Evolutionary conservation across 2,329 filamentous ascomycete genomes (phyloP).

Genomic region (Microsporum ferrugineum): DNA sequence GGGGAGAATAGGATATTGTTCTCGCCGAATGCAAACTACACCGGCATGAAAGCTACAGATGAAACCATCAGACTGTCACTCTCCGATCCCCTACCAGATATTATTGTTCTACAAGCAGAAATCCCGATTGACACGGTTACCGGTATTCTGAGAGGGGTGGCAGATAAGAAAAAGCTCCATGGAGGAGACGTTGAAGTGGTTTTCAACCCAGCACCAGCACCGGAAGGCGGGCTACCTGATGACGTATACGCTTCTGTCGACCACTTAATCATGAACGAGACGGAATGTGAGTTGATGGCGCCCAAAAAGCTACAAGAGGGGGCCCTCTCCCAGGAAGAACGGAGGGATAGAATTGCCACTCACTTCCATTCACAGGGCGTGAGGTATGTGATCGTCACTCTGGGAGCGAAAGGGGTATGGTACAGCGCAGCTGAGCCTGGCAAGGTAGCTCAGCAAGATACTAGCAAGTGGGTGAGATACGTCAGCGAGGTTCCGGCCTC

Average conservation of each 20-base stretch:
- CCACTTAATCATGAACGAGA: slow-evolving; percentile 83
- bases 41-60: slow-evolving; percentile 31
- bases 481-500: slow-evolving; percentile 45
- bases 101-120: slow-evolving; percentile 69
- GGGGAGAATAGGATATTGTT: slow-evolving; percentile 66
- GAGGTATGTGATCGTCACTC: slow-evolving; percentile 66
- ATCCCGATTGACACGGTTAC: slow-evolving; percentile 57
- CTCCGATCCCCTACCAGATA: slow-evolving; percentile 40
- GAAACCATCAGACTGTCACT: slow-evolving; percentile 31
- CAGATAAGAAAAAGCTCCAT: slow-evolving; percentile 26
- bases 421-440: slow-evolving; percentile 45
- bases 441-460: slow-evolving; percentile 31
- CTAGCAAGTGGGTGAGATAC: slow-evolving; percentile 18
- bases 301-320: slow-evolving; percentile 32
- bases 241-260: slow-evolving; percentile 56
- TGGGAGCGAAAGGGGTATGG: slow-evolving; percentile 68
- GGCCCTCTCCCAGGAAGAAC: slow-evolving; percentile 32
- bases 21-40: slow-evolving; percentile 57
- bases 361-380: slow-evolving; percentile 61
- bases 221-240: slow-evolving; percentile 56
- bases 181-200: slow-evolving; percentile 52
- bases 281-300: slow-evolving; percentile 65
- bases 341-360: slow-evolving; percentile 44
- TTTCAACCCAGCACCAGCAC: slow-evolving; percentile 80
- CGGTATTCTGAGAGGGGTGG: slow-evolving; percentile 41